Base-by-base conservation (phyloP, 208 protist species). In the Acanthamoeba triangularis region DNA sequence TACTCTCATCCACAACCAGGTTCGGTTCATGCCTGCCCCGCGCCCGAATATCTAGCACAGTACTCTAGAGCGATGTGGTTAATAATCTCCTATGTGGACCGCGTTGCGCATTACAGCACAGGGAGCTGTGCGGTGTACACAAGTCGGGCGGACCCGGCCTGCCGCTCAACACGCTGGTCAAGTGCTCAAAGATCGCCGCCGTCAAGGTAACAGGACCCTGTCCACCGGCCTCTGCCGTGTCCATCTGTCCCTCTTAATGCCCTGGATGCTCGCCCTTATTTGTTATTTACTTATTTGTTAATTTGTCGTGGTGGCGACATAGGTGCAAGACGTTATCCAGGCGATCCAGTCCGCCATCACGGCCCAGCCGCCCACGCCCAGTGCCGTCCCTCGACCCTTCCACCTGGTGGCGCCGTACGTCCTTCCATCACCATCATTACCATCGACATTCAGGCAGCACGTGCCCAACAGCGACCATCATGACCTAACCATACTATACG, bases 41-140 rank as follows among this genome's bases (percentile, higher is more conserved):
- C 30, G n/a, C n/a, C n/a, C 37, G 37, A 41, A 41, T 41, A 41
- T 41, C 37, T 1, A 41, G 37, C 37, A 41, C 37, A 41, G 37
- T 41, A n/a, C n/a, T n/a, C n/a, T n/a, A 41, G 37, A 41, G 37
- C 3, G 3, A 41, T 41, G 1, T 4, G 3, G 1, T 41, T 41
- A 41, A 4, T 41, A n/a, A 3, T n/a, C n/a, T n/a, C n/a, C n/a
- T n/a, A n/a, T n/a, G n/a, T n/a, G n/a, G n/a, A n/a, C n/a, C n/a
- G 52, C 56, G 56, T 63, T 63, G 56, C 56, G 4, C 23, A 41
- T 28, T 74, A 41, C 67, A 76, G 30, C 96, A 98, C 44, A 78
- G 80, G 20, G 97, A 98, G 63, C 76, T 98, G 28, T 98, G 97
- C 95, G 93, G 84, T 56, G 82, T 98, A 28, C 96, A 97, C 78